Base-by-base conservation (phyloP, 106 monocot species). In the Ottelia alismoides region DNA sequence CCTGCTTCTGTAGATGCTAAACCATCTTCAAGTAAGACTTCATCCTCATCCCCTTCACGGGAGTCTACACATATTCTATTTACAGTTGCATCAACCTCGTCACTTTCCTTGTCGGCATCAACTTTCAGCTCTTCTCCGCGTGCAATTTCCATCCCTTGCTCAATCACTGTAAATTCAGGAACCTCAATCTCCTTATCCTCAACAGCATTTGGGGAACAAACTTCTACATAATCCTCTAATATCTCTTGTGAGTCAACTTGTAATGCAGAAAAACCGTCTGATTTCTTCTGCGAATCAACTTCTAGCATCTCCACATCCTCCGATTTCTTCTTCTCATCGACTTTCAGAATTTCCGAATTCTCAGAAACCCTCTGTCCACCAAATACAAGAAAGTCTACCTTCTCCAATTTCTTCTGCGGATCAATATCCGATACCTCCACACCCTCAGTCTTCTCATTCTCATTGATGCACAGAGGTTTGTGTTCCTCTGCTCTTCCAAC, bases 101-200 rank as follows among this genome's bases (percentile, higher is more conserved):
- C n/a, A n/a, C n/a, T n/a, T n/a, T n/a, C n/a, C n/a, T n/a, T n/a
- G n/a, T n/a, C n/a, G n/a, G n/a, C n/a, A n/a, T n/a, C n/a, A n/a
- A n/a, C n/a, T n/a, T n/a, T n/a, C n/a, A n/a, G n/a, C n/a, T n/a
- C n/a, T n/a, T n/a, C n/a, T n/a, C n/a, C n/a, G n/a, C n/a, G 21
- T 0, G 51, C 22, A 45, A 76, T 49, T 55, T 79, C 89, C 11
- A 77, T 57, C 40, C 79, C 85, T 11, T 76, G 71, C 51, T 96
- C 85, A 31, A 82, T 57, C 25, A 89, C 71, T 11, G 27, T 70
- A 32, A 83, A 83, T 11, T 89, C 76, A 5, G 53, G 47, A 0
- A 59, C 66, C 40, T 63, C 70, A 58, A 24, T 17, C 14, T 73
- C 56, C 2, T 58, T 12, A 11, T 62, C 67, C 22, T 20, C 45